These are phyloP conservation scores for Xanthoconium stramineum DNA, from an alignment of 768 basidiomycete species.

Conservation along the genomic window DNA sequence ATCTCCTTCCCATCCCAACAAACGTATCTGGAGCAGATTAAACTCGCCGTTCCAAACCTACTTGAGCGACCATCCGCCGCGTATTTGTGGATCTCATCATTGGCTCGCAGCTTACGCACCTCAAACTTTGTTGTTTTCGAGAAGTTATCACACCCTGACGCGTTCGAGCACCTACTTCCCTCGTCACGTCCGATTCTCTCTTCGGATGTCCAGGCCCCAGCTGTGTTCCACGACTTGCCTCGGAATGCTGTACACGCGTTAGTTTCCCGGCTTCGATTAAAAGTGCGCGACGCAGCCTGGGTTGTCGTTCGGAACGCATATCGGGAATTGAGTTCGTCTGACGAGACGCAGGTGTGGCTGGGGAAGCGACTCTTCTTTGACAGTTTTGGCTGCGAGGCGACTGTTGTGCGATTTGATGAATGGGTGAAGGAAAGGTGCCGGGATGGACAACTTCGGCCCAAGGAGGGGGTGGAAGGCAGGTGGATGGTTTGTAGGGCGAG, in stretches of 20 bases:
- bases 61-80: constrained; percentile 36
- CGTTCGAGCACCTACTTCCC: constrained; percentile 25
- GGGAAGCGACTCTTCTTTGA: constrained; percentile 45
- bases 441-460: constrained; percentile 49
- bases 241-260: constrained; percentile 43
- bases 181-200: constrained; percentile 1
- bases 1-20: constrained; percentile 63
- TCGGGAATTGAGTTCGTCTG: constrained; percentile 48
- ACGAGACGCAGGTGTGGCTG: constrained; percentile 47
- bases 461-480: constrained; percentile 53
- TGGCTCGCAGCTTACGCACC: constrained; percentile 52
- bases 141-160: constrained; percentile 35
- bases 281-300: constrained; percentile 58
- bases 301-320: constrained; percentile 57
- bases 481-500: constrained; percentile 61
- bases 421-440: constrained; percentile 48
- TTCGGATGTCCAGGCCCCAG: neutral
- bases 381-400: constrained; percentile 29
- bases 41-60: constrained; percentile 27
- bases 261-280: constrained; percentile 46
- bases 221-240: constrained; percentile 26
- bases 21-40: constrained; percentile 37
- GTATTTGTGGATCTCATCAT: constrained; percentile 47
- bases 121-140: constrained; percentile 56
- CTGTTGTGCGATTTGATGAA: constrained; percentile 37